Base-by-base conservation (phyloP, 23 red algal genomes). In the Porphyridium purpureum region DNA sequence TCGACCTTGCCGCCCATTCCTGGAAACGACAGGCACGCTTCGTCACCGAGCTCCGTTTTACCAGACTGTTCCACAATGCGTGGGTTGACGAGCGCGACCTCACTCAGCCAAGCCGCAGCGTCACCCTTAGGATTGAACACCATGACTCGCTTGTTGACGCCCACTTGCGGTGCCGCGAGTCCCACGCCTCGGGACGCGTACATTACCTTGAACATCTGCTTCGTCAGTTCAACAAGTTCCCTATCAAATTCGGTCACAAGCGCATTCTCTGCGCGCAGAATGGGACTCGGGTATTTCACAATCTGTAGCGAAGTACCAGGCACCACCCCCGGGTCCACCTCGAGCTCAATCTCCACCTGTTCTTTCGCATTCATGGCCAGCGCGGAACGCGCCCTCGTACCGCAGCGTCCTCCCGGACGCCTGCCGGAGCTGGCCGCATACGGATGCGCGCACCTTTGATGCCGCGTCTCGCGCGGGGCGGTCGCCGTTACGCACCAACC, bases 1-100 rank as follows among this genome's bases (percentile, higher is more conserved):
- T 72, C 65, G 8, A 94, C 77, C 22, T 48, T 42, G 15, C 76
- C 88, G 3, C 30, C 50, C 55, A 94, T 78, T 2, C 88, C 88
- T 4, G 88, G 88, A 33, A 94, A 94, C 5, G 76, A 83, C n/a
- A 94, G 50, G 70, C 88, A 94, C 21, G 40, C 88, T 40, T 94
- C 88, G 26, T 57, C 28, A 20, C 74, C 88, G 7, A 67, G 66
- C 21, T 38, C 66, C 2, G 75, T 84, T 15, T 76, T 60, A 35
- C 78, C 67, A 21, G 55, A 57, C 7, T 20, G 62, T n/a, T 50
- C 71, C 26, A 94, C 57, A 36, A 94, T 80, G 7, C 62, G 32
- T 14, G 88, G 88, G 31, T 94, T 94, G 4, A 94, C 76, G 53
- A 94, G 38, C 30, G 75, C 88, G 17, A 81, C 73, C 63, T 94